A percentile compares a stretch with the other conserved stretches of the same genome.
Conservation (phyloP, 179 eudicot genomes). For the Silene coronaria region DNA sequence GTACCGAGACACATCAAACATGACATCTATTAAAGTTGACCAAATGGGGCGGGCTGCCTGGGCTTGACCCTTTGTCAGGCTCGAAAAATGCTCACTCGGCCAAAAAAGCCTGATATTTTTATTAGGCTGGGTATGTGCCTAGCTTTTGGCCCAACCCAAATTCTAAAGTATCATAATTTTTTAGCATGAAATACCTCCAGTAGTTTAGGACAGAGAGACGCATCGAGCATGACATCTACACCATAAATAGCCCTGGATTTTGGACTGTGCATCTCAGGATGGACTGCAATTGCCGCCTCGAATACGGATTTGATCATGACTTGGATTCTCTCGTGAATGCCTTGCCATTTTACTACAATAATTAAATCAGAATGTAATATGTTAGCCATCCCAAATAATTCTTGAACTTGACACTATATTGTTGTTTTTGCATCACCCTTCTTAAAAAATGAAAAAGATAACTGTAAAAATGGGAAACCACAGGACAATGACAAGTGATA, state of each 20-base stretch:
- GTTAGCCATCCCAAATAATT: not conserved
- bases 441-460: not conserved
- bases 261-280: conserved; percentile 86
- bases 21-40: too few species aligned
- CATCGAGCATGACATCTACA: conserved; percentile 91
- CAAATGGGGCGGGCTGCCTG: too few species aligned
- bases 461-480: not conserved
- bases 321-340: conserved; percentile 56
- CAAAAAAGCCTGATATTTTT: too few species aligned
- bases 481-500: not conserved
- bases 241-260: conserved; percentile 95
- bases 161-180: too few species aligned
- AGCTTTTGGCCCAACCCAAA: too few species aligned
- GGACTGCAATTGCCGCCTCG: conserved; percentile 76
- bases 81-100: too few species aligned
- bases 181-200: conserved; percentile 52
- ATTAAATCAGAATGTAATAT: not conserved
- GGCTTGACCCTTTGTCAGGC: too few species aligned
- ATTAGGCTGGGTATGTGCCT: too few species aligned
- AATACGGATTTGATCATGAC: conserved; percentile 76
- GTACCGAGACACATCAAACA: too few species aligned
- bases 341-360: conserved; percentile 74
- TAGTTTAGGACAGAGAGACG: conserved; percentile 66
- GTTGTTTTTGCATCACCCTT: not conserved
- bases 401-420: not conserved